Base-by-base conservation (phyloP, 306 rosid genomes). In the Purshia tridentata region DNA sequence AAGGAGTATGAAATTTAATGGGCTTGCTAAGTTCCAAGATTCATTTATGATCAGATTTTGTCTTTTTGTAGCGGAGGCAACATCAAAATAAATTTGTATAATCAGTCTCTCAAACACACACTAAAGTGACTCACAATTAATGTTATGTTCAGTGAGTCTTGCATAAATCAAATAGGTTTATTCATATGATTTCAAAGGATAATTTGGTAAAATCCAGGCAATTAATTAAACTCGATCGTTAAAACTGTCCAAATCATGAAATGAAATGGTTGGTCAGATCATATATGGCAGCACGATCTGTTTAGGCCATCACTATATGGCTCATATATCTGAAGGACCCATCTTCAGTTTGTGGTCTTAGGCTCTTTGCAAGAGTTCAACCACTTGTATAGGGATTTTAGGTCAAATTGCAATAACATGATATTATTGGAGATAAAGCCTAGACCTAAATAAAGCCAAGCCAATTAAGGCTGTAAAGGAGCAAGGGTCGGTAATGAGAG, bases 191-290 rank as follows among this genome's bases (percentile, higher is more conserved):
- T 65, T 60, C 65, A 51, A 45, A n/a, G 37, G 37, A 35, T 39
- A 45, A 40, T 58, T 70, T 67, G 80, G 62, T 70, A 70, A 81
- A 81, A 70, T 65, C 74, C 72, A 57, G 74, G 77, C 51, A 44
- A 46, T 35, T 39, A 44, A 46, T 35, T 39, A 58, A 23, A 82
- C 68, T 65, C 69, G 45, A 78, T 67, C 67, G 70, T 74, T 65
- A 46, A 81, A 76, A 70, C 55, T 77, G 69, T 83, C 84, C 63
- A 77, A 72, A 80, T 82, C 82, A 63, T 52, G 40, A 42, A 72
- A 63, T 52, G 40, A 42, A 72, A 69, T 19, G 76, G 56, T 77
- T 67, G 70, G 81, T 68, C 51, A 79, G 82, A 78, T 61, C 72
- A 54, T 35, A 23, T 14, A 65, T 71, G 39, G 8, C 35, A 67